Conservation (phyloP, 768 basidiomycete genomes). For the Hysterangium stoloniferum region DNA sequence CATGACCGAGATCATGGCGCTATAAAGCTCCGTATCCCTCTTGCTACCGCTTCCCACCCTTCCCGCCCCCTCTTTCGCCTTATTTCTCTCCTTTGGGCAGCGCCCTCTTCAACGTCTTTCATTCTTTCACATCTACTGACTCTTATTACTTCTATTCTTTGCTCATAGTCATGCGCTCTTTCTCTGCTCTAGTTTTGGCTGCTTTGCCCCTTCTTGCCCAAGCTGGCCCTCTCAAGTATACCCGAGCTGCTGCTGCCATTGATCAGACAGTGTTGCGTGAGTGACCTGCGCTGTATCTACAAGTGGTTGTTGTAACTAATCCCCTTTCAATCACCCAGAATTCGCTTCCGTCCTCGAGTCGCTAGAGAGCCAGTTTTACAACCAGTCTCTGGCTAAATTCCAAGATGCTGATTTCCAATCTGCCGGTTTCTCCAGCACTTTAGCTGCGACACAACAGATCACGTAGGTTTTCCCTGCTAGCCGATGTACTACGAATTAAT, state of each 20-base stretch:
- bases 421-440: constrained; percentile 55
- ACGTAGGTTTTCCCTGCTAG: constrained; percentile 14
- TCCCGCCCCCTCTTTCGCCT: neutral
- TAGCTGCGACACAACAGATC: constrained; percentile 55
- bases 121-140: neutral
- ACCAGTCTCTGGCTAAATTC: constrained; percentile 59
- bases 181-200: neutral
- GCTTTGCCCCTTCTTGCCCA: constrained; percentile 34
- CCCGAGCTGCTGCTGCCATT: constrained; percentile 17
- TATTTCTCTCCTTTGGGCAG: constrained; percentile 7
- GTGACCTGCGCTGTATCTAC: constrained; percentile 21
- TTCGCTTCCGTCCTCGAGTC: constrained; percentile 73
- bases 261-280: constrained; percentile 35
- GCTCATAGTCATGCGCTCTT: neutral
- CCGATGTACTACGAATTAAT: neutral
- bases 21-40: neutral
- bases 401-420: constrained; percentile 48
- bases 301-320: neutral
- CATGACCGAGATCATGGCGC: neutral
- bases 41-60: neutral
- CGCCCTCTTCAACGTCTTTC: constrained; percentile 9
- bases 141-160: neutral
- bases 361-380: constrained; percentile 63
- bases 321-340: constrained; percentile 32
- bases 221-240: constrained; percentile 37